phyloP scores from a whole-genome alignment of 2,329 filamentous ascomycete genomes.

The Endocalyx cinctus region DNA sequence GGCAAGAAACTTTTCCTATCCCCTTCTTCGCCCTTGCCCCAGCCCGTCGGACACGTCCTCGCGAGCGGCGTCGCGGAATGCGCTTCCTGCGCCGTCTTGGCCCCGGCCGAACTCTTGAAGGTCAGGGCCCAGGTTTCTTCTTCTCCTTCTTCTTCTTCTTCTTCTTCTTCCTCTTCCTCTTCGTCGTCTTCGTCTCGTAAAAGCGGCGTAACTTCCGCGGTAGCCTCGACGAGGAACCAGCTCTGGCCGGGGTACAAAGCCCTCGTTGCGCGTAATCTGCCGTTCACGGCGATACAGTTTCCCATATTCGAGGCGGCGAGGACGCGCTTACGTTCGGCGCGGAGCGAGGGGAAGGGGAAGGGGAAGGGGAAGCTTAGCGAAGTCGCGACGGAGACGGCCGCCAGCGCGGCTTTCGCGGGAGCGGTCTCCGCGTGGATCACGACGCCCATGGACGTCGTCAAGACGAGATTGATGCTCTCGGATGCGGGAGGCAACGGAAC shows the following conservation, averaged over 20 bases:
- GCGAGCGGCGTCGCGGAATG: constrained; percentile 76
- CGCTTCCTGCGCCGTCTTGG: constrained; percentile 80
- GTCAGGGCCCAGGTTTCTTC: constrained; percentile 86
- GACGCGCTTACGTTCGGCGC: constrained; percentile 51
- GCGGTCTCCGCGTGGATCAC: constrained; percentile 74
- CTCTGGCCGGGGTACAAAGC: constrained; percentile 71
- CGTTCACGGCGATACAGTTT: constrained; percentile 85
- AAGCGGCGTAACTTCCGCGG: constrained; percentile 48
- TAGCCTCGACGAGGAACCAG: no score
- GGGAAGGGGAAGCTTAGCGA: constrained; percentile 47
- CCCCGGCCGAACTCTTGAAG: constrained; percentile 86
- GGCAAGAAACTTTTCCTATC: constrained; percentile 60
- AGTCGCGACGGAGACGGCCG: constrained; percentile 65
- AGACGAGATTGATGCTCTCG: constrained; percentile 53
- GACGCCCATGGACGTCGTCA: constrained; percentile 84
- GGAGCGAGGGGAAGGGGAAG: constrained; percentile 2
- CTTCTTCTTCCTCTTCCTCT: constrained; percentile 26
- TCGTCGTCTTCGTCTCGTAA: constrained; percentile 47
- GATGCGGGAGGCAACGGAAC: constrained; percentile 55
- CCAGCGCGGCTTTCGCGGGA: constrained; percentile 70
- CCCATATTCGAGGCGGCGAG: constrained; percentile 76
- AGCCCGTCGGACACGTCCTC: constrained; percentile 65
- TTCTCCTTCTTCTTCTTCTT: constrained; percentile 6
- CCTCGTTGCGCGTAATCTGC: constrained; percentile 75
- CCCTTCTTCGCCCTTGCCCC: constrained; percentile 52